A percentile compares a stretch with the other conserved stretches of the same genome.
Conservation (phyloP, 2,329 filamentous ascomycete genomes). For the Aspergillus fructus region DNA sequence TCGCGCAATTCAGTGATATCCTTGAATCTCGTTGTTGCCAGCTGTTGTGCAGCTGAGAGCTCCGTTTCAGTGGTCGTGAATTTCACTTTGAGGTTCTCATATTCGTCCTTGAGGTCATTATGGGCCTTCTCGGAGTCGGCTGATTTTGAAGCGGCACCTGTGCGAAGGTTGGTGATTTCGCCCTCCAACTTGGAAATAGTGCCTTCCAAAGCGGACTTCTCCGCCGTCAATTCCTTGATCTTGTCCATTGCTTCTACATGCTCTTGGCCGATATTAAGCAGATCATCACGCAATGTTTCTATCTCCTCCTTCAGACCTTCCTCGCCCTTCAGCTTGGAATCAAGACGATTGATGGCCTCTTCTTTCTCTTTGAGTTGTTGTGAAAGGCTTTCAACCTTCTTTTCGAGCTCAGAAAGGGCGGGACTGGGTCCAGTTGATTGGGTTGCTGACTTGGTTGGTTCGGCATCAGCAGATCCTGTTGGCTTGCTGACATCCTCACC, state of each 20-base stretch:
- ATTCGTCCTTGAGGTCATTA: slow-evolving; percentile 59
- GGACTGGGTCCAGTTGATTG: slow-evolving; percentile 31
- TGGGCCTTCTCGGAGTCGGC: slow-evolving; percentile 53
- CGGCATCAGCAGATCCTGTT: slow-evolving; percentile 15
- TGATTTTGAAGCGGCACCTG: slow-evolving; percentile 45
- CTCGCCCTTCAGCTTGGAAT: slow-evolving; percentile 69
- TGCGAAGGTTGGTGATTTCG: slow-evolving; percentile 61
- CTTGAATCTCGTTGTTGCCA: slow-evolving; percentile 84
- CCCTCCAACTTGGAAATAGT: slow-evolving; percentile 68
- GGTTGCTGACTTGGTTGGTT: slow-evolving; percentile 23
- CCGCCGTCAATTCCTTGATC: slow-evolving; percentile 65
- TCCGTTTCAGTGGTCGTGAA: slow-evolving; percentile 74
- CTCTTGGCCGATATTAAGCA: slow-evolving; percentile 76
- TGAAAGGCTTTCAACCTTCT: slow-evolving; percentile 36
- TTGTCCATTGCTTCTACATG: slow-evolving; percentile 80
- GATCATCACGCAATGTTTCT: slow-evolving; percentile 75
- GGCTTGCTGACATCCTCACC: slow-evolving; percentile 37
- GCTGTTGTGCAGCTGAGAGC: slow-evolving; percentile 77
- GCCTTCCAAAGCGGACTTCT: slow-evolving; percentile 66
- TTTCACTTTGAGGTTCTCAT: slow-evolving; percentile 70
- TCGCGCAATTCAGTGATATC: slow-evolving; percentile 80
- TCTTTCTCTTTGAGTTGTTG: slow-evolving; percentile 58
- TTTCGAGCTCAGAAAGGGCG: slow-evolving; percentile 32
- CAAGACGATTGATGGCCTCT: slow-evolving; percentile 68
- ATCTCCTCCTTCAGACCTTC: slow-evolving; percentile 83